A percentile compares a stretch with the other conserved stretches of the same genome.
Conservation (phyloP, 352 stramenopile species). For the Globisporangium paroecandrum region DNA sequence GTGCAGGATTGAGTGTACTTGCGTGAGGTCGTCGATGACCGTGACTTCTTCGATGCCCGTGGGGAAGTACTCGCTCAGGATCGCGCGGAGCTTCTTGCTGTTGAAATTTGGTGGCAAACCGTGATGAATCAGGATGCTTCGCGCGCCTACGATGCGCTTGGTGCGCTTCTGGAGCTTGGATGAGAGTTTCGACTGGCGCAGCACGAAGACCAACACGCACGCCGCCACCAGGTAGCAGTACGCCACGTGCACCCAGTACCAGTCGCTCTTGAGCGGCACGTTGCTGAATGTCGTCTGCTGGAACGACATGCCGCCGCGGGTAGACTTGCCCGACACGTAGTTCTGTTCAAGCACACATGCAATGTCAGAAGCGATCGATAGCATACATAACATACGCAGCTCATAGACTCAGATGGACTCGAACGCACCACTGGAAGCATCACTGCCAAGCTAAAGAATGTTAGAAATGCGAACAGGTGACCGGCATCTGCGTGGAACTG, state of each 20-base stretch:
- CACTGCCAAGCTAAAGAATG: conserved; percentile 61
- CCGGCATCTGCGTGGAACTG: conserved; percentile 64
- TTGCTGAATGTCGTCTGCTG: conserved; percentile 83
- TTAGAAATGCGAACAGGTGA: conserved; percentile 58
- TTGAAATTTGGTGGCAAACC: conserved; percentile 54
- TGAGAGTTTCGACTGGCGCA: conserved; percentile 39
- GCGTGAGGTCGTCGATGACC: conserved; percentile 55
- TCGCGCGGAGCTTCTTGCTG: conserved; percentile 34
- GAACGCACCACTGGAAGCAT: conserved; percentile 69
- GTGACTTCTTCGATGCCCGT: conserved; percentile 56
- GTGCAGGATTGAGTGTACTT: conserved; percentile 58
- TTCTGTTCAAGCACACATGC: conserved; percentile 34
- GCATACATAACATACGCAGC: not conserved
- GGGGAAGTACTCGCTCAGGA: conserved; percentile 40
- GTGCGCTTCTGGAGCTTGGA: conserved; percentile 48
- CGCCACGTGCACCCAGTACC: conserved; percentile 74
- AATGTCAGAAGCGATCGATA: not conserved
- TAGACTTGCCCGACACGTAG: conserved; percentile 52
- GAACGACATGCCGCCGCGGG: conserved; percentile 38
- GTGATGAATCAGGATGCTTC: conserved; percentile 68
- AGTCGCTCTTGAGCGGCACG: conserved; percentile 70
- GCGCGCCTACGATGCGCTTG: conserved; percentile 62
- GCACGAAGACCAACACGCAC: conserved; percentile 46
- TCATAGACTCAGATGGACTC: not conserved
- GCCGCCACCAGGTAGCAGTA: conserved; percentile 73